Base-by-base conservation (phyloP, 805 yeast species). In the Metschnikowia henanensis region DNA sequence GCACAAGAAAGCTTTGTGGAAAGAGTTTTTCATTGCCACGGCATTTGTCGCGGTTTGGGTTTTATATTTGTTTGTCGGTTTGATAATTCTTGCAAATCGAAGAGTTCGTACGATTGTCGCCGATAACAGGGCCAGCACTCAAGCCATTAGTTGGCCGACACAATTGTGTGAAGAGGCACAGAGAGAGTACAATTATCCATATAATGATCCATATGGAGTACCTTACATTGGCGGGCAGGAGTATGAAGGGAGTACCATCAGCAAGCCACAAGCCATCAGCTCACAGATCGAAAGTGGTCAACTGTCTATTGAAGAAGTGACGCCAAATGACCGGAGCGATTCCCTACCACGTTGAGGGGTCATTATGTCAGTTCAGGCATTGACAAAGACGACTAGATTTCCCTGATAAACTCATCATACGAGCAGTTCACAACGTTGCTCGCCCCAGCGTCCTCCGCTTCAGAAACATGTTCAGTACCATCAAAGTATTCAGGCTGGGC, bases 31-130 rank as follows among this genome's bases (percentile, higher is more conserved):
- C 39, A 65, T 83, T 2, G 67, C 83, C 0, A 26, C 70, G 3
- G 66, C 59, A 0, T 55, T 84, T 0, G 37, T 81, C 1, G 68
- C 62, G 0, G 23, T 77, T 1, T 84, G 87, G 85, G 1, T 69
- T 0, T 5, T 72, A 0, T 80, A 79, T 49, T 36, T 77, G 2
- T 47, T 70, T 0, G 58, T 73, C 19, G 83, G 76, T 0, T 22
- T 58, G 1, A 16, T 60, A 4, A 36, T 57, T 18, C 40, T 53
- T 5, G 31, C 26, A 6, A 25, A 28, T n/a, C 37, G 41, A 12
- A 35, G 35, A 16, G 21, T 21, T n/a, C 40, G 30, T 13, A 30
- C 1, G 7, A 1, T 12, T 7, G 13, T 4, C 4, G 12, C 25
- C 6, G 30, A 21, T 3, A 31, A 35, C 28, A 35, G 30, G 13